Evolutionary conservation across 768 basidiomycete genomes (phyloP), one percentile per base, ranked within the genome.

Genomic region (Rhizopogon salebrosus): DNA sequence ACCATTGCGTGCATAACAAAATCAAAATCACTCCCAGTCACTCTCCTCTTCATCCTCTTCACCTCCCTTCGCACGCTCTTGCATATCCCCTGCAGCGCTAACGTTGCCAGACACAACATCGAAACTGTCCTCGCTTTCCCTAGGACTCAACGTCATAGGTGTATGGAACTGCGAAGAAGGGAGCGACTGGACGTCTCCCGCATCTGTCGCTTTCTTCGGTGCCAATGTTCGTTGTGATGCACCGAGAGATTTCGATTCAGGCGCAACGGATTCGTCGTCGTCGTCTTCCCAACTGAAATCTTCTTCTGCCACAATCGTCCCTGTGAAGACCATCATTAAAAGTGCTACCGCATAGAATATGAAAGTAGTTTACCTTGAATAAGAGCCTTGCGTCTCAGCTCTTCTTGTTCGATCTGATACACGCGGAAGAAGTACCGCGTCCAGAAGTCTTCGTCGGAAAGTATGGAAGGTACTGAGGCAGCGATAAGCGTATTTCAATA

Each of bases 241-340:
- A 38, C 35, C 31, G 23, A 38, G 35, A 14, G 51, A 41, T 31
- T 55, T 48, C 51, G 55, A 58, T 16, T 54, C 35, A 49, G 59
- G 45, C 13, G 66, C 49, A 11, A 46, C 53, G n/a, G 63, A 58
- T 40, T 88, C 87, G n/a, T 92, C 90, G n/a, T 94, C 92, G 48
- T 85, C 83, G 51, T 91, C 91, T 64, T 94, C 92, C 92, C 92
- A 95, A 61, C 82, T 88, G 68, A 95, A 93, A 54, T 91, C 87
- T 31, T 95, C 93, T 41, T 95, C 93, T 24, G 78, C 81, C 53
- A 87, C 82, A 7, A 74, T 67, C 3, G 83, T 74, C n/a, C 78
- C 83, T 85, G 56, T 53, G 46, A 54, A 46, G 40, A 39, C 41
- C 10, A 11, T 45, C 63, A 34, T 58, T 46, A 23, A 29, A 41